Evolutionary conservation across 176 grass and related monocot genomes (phyloP).

Genomic region (Phoenix dactylifera): DNA sequence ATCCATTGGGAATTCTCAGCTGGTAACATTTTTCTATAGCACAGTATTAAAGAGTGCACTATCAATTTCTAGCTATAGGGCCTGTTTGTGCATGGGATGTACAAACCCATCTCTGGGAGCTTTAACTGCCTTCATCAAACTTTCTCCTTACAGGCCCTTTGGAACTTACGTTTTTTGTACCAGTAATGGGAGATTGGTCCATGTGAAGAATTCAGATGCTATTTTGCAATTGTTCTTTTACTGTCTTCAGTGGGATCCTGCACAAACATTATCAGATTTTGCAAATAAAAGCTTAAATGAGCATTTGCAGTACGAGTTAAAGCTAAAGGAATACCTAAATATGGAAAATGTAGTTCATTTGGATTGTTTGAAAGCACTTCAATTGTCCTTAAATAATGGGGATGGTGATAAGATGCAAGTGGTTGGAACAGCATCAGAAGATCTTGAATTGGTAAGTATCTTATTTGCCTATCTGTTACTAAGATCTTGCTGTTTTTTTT

Average conservation of each 20-base stretch:
- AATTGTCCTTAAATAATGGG: slow-evolving; percentile 31
- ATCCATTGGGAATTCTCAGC: slow-evolving; percentile 22
- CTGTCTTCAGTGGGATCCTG: slow-evolving; percentile 57
- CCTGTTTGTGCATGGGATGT: slow-evolving; percentile 91
- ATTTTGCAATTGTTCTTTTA: slow-evolving; percentile 85
- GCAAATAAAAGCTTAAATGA: slow-evolving; percentile 63
- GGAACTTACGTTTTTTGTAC: slow-evolving; percentile 63
- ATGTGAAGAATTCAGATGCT: slow-evolving; percentile 65
- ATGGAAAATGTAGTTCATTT: slow-evolving; percentile 38
- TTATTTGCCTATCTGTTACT: neutral
- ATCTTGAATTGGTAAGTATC: slow-evolving; percentile 60
- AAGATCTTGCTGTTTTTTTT: too few relatives aligned
- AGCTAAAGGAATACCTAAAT: slow-evolving; percentile 33
- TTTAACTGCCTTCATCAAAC: slow-evolving; percentile 70
- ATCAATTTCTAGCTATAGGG: slow-evolving; percentile 72
- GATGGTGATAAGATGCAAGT: slow-evolving; percentile 5
- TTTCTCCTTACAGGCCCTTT: slow-evolving; percentile 81
- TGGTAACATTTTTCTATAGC: slow-evolving; percentile 54
- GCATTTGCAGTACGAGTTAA: slow-evolving; percentile 70
- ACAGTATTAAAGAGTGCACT: slow-evolving; percentile 55
- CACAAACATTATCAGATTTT: slow-evolving; percentile 51
- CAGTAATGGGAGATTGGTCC: slow-evolving; percentile 37
- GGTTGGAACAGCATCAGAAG: slow-evolving; percentile 29
- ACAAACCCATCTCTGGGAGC: slow-evolving; percentile 66
- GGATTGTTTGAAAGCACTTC: slow-evolving; percentile 41